phyloP scores from a whole-genome alignment of 805 yeast genomes.

The Saitoella complicata region DNA sequence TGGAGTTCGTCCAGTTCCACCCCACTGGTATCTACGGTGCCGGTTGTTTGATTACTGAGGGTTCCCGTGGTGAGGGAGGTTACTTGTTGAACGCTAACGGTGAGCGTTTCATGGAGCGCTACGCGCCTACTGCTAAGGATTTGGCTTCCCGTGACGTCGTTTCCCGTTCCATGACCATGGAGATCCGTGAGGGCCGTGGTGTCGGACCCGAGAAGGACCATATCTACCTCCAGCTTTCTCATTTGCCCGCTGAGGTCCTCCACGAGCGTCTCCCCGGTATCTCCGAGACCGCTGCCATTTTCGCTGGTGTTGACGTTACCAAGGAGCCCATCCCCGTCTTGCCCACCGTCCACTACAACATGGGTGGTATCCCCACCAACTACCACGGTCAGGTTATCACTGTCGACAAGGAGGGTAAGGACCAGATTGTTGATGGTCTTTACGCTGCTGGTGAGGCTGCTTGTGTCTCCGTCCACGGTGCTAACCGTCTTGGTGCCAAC shows the following conservation, averaged over 20 bases:
- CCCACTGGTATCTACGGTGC: conserved; percentile 99
- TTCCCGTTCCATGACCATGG: conserved; percentile 95
- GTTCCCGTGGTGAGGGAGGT: conserved; percentile 99
- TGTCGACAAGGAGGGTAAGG: conserved; percentile 71
- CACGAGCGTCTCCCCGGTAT: conserved; percentile 97
- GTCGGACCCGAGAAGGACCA: conserved; percentile 94
- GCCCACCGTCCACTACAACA: conserved; percentile 97
- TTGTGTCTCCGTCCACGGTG: conserved; percentile 98
- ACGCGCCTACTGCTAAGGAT: conserved; percentile 97
- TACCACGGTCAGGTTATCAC: conserved; percentile 92
- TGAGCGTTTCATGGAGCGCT: conserved; percentile 98
- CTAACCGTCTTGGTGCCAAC: conserved; percentile 98
- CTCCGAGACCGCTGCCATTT: conserved; percentile 94
- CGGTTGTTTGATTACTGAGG: conserved; percentile 97
- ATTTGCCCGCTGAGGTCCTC: conserved; percentile 79
- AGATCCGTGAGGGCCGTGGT: conserved; percentile 97
- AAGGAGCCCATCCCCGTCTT: conserved; percentile 97
- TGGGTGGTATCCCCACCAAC: conserved; percentile 99
- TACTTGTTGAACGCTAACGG: conserved; percentile 91
- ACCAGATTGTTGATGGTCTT: conserved; percentile 79
- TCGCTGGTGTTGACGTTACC: conserved; percentile 98
- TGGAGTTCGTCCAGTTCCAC: conserved; percentile 97
- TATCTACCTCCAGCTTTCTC: conserved; percentile 84
- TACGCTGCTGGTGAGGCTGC: conserved; percentile 98
- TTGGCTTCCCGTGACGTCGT: conserved; percentile 97